Conservation (phyloP, 2,329 filamentous ascomycete genomes). For the Sporothrix schenckii region DNA sequence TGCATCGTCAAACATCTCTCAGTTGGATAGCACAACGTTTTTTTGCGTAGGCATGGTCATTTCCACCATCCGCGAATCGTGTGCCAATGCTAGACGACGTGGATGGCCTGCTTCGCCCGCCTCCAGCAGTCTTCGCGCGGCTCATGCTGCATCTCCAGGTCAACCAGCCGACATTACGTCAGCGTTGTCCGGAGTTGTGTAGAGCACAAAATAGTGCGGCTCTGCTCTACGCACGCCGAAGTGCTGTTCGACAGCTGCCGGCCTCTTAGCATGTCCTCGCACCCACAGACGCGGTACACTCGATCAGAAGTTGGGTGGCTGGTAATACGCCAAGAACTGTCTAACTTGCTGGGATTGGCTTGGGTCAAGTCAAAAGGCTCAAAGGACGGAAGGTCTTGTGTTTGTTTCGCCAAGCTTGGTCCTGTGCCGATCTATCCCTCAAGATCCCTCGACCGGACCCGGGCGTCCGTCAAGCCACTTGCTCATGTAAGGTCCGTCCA, state of each 20-base stretch:
- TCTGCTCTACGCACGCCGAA: not conserved
- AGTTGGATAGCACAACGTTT: not conserved
- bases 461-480: constrained; percentile 62
- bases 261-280: not conserved
- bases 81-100: constrained; percentile 10
- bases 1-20: too few species aligned
- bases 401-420: too few species aligned
- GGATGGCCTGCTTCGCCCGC: not conserved
- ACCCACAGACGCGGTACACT: not conserved
- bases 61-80: not conserved
- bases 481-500: constrained; percentile 87
- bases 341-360: not conserved
- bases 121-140: not conserved
- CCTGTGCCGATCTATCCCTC: not conserved
- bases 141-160: constrained; percentile 1
- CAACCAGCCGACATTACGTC: not conserved
- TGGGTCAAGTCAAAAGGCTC: not conserved
- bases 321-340: not conserved
- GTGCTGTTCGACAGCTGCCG: not conserved
- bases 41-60: not conserved
- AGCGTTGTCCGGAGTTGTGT: not conserved
- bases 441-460: constrained; percentile 33
- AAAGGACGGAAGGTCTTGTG: too few species aligned
- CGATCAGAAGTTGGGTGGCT: not conserved
- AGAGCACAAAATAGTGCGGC: not conserved